Evolutionary conservation across 768 basidiomycete species (phyloP), one percentile per base, ranked within the genome.

Genomic region (Leccinellum albellum): DNA sequence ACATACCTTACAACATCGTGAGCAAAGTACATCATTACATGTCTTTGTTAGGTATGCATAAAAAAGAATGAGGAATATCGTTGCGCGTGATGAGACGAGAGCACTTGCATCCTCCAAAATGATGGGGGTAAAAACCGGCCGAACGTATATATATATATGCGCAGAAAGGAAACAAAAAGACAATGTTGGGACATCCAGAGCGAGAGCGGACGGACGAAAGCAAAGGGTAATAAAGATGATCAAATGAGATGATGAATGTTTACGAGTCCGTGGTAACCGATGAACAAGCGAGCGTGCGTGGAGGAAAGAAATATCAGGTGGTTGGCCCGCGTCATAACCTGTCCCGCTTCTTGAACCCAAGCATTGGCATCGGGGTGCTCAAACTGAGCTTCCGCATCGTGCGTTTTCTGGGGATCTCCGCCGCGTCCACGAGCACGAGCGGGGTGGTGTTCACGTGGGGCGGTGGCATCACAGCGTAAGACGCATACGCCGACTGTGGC

Each of bases 301-400:
- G n/a, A 37, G 3, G 5, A 37, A 45, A 37, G 12, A 37, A 12
- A n/a, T 7, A 10, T 4, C 17, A n/a, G 32, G 32, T 40, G 29
- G 35, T 54, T 35, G 62, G 50, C 59, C 66, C 59, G 63, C 45
- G 49, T 56, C 52, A 32, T 23, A 77, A 68, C 68, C 73, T 83
- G 53, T 85, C 81, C 67, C 80, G 69, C 78, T 79, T 74, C 77
- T 81, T 66, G 60, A 89, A 81, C 50, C 74, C 75, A 2, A 81
- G 73, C 62, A 83, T 82, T 49, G 85, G 73, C 62, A 83, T 82
- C 50, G 85, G 82, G 50, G 81, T 78, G 23, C 79, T 79, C 55
- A 90, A 68, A 68, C 89, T 91, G 71, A 91, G 70, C 74, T 91
- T 90, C 54, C 87, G 76, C 64, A 75, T 79, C 57, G 82, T 75